These are phyloP conservation scores for Medakamo hakoo DNA, from an alignment of 139 green algal species.

Conservation along the genomic window DNA sequence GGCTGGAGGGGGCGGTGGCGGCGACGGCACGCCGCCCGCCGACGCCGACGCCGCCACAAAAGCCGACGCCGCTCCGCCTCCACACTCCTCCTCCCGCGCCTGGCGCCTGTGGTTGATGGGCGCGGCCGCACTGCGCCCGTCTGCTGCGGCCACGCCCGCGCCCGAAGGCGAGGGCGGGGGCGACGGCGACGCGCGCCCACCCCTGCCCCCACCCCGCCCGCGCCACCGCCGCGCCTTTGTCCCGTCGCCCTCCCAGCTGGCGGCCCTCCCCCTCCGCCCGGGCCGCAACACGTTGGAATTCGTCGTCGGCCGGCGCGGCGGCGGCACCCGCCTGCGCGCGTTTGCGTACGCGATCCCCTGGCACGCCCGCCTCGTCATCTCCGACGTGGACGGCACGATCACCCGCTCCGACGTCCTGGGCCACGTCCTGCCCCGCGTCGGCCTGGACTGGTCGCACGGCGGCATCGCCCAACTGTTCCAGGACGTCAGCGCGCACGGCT, in stretches of 20 bases:
- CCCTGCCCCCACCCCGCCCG: too few species aligned
- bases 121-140: too few species aligned
- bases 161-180: too few species aligned
- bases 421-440: conserved; percentile 67
- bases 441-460: conserved; percentile 74
- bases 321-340: conserved; percentile 26
- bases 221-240: conserved; percentile 8
- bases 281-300: conserved; percentile 74
- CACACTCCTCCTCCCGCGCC: too few species aligned
- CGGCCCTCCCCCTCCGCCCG: conserved; percentile 33
- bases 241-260: conserved; percentile 47
- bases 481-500: conserved; percentile 58
- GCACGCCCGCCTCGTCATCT: conserved; percentile 54
- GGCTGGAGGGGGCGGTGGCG: not conserved
- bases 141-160: too few species aligned
- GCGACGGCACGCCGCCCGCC: conserved; percentile 1
- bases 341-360: conserved; percentile 69
- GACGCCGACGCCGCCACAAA: not conserved
- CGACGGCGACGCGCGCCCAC: conserved; percentile 1
- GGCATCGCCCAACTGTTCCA: conserved; percentile 67
- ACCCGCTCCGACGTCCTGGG: conserved; percentile 72
- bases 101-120: too few species aligned
- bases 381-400: conserved; percentile 89
- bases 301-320: conserved; percentile 28
- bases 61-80: not conserved